These are phyloP conservation scores for Colletotrichum gloeosporioides DNA, from an alignment of 2,329 filamentous ascomycete species.

Conservation along the genomic window DNA sequence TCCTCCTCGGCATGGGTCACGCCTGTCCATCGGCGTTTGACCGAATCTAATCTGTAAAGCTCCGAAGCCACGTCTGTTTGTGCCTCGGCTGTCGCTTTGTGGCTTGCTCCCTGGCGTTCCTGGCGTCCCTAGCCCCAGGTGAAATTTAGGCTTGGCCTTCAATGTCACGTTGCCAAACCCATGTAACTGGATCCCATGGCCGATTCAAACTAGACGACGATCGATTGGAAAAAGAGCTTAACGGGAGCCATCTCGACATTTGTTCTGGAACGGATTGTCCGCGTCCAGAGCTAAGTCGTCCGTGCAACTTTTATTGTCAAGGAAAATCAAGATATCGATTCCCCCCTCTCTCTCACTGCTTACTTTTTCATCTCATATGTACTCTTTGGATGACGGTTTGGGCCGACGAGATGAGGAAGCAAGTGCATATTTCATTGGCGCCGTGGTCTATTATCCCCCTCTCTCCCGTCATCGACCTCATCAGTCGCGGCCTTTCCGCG, in stretches of 20 bases:
- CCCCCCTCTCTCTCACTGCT: background rate
- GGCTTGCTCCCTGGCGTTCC: background rate
- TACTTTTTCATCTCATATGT: background rate
- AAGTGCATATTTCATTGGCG: background rate
- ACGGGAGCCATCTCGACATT: background rate
- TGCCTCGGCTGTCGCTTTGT: slow-evolving; percentile 10
- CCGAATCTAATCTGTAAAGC: background rate
- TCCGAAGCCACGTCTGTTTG: background rate
- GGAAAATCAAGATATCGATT: background rate
- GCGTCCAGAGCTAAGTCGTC: background rate
- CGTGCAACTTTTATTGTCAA: background rate
- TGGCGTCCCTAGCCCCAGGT: background rate
- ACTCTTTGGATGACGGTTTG: background rate
- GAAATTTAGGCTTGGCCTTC: background rate
- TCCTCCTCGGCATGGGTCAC: background rate
- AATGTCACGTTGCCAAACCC: slow-evolving; percentile 9
- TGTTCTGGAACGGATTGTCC: slow-evolving; percentile 1
- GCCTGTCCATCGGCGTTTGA: slow-evolving; percentile 9
- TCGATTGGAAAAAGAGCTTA: background rate
- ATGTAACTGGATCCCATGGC: background rate
- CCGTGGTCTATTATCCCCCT: background rate
- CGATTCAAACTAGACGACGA: slow-evolving; percentile 8
- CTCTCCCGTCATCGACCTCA: background rate
- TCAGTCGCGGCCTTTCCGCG: slow-evolving; percentile 7
- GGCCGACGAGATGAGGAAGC: background rate